A percentile compares a stretch with the other conserved stretches of the same genome.
Evolutionary conservation across 495 filamentous ascomycete species (phyloP).

Genomic region (Cetradonia linearis): DNA sequence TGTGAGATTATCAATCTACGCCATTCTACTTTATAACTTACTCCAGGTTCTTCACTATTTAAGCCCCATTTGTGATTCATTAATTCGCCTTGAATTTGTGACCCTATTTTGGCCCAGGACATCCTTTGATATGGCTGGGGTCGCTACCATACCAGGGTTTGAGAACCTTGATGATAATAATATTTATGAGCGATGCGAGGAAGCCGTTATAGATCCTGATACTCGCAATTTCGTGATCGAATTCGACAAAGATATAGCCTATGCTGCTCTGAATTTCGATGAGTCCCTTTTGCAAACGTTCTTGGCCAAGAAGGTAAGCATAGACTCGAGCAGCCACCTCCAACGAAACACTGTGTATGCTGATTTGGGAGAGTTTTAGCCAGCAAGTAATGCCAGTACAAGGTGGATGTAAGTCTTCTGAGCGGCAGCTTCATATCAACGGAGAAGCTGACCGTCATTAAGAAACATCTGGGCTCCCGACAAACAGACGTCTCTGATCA

Average conservation of each 20-base stretch:
- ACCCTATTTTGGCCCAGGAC: background rate
- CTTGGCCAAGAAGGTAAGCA: slow-evolving; percentile 22
- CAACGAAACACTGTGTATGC: background rate
- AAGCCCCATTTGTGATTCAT: background rate
- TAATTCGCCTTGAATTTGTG: background rate
- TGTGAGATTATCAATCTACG: background rate
- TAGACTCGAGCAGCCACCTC: background rate
- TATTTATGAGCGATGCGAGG: slow-evolving; percentile 36
- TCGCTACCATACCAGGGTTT: slow-evolving; percentile 22
- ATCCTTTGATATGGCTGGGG: background rate
- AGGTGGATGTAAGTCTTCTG: slow-evolving; percentile 55
- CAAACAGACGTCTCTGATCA: slow-evolving; percentile 45
- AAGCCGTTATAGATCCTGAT: slow-evolving; percentile 29
- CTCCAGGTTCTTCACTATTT: background rate
- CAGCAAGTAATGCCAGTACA: slow-evolving; percentile 36
- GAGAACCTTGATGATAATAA: slow-evolving; percentile 44
- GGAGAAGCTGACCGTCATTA: slow-evolving; percentile 22
- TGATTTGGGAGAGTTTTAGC: slow-evolving; percentile 23
- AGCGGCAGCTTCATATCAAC: background rate
- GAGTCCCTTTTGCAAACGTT: slow-evolving; percentile 34
- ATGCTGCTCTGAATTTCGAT: slow-evolving; percentile 49
- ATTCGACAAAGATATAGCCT: slow-evolving; percentile 55
- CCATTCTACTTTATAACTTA: background rate
- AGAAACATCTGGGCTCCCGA: slow-evolving; percentile 65
- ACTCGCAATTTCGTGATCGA: slow-evolving; percentile 61